Evolutionary conservation across 345 rosid genomes (phyloP), one percentile per base, ranked within the genome.

Genomic region (Noccaea bulbosa): DNA sequence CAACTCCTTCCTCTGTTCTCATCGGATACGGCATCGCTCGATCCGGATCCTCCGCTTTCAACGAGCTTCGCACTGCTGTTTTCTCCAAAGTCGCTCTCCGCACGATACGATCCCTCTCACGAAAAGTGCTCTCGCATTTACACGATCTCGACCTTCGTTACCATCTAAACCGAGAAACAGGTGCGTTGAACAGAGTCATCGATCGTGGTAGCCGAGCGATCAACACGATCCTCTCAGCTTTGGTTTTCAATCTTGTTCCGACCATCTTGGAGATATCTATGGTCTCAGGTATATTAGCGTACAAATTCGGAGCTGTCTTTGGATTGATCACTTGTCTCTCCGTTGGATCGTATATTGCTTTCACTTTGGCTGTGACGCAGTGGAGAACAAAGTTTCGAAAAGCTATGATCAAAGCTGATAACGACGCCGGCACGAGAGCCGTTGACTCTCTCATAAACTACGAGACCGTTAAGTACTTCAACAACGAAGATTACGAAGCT

Each of bases 171-270:
- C 90, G 98, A 75, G 96, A 94, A 83, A 94, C 96, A 8, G 96
- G 99, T 15, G 99, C 88, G n/a, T 69, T 94, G 68, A 89, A 78
- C 73, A 84, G 98, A 81, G 81, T 83, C 58, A 94, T 91, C n/a
- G 99, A 94, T 74, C 95, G 93, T 55, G 96, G 99, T 60, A 89
- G 99, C 82, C 85, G 95, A 4, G 99, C 90, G 11, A 87, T 94
- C 17, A 94, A 89, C 78, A 89, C 93, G 44, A 87, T 94, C 30
- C 88, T 94, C 60, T 88, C 98, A 0, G 78, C 99, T 49, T 82
- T 88, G 95, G 87, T 91, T 60, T 89, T 94, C 92, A 94, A 91
- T 78, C 82, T 91, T 60, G 95, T 87, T 17, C 99, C 99, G 32
- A 91, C 97, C 8, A 59, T 91, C 60, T 66, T 94, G 62, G 99